These are phyloP conservation scores for Cymbopogon flexuosus DNA, from an alignment of 202 grass and related monocot species.

Conservation along the genomic window DNA sequence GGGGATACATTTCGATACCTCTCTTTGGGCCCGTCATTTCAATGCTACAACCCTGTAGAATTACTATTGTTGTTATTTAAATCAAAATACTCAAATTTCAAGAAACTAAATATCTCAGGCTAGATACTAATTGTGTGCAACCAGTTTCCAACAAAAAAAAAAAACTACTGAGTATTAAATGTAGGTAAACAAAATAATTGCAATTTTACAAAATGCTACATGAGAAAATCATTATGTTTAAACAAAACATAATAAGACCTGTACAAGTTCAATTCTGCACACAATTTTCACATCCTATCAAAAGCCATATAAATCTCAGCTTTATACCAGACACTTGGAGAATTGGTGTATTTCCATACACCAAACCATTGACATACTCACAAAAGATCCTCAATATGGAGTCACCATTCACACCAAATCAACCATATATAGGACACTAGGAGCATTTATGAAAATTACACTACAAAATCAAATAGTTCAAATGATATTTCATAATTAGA, in stretches of 20 bases:
- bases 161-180: background rate
- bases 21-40: conserved; percentile 10
- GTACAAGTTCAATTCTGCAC: background rate
- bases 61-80: background rate
- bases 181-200: background rate
- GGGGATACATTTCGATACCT: background rate
- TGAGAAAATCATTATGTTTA: background rate
- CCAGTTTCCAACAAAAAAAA: background rate
- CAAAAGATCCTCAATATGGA: too few relatives aligned
- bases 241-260: background rate
- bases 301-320: background rate
- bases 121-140: background rate
- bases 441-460: too few relatives aligned
- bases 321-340: too few relatives aligned
- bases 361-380: too few relatives aligned
- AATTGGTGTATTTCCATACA: too few relatives aligned
- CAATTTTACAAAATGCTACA: background rate
- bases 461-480: too few relatives aligned
- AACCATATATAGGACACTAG: too few relatives aligned
- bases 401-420: too few relatives aligned
- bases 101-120: background rate
- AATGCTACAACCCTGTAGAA: background rate
- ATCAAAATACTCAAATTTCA: background rate
- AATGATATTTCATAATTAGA: too few relatives aligned
- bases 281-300: background rate